Evolutionary conservation across 2,329 filamentous ascomycete species (phyloP).

Genomic region (Botrytis elliptica): DNA sequence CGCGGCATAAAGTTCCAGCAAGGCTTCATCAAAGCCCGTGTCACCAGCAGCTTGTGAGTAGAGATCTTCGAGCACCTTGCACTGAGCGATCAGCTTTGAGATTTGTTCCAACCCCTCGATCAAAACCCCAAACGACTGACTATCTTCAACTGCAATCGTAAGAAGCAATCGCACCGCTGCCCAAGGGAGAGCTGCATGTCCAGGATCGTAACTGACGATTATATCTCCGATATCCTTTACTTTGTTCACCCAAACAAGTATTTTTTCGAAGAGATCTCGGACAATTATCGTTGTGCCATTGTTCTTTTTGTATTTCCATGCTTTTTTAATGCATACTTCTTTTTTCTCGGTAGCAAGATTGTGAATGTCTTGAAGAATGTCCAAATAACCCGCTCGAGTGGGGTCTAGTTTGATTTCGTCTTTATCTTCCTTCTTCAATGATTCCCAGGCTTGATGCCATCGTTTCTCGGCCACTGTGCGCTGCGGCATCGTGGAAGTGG

Average conservation of each 20-base stretch:
- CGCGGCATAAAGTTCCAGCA: not conserved
- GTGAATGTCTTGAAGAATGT: not conserved
- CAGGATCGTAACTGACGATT: not conserved
- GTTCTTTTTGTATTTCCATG: not conserved
- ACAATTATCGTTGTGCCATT: not conserved
- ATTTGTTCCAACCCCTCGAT: not conserved
- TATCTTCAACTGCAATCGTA: not conserved
- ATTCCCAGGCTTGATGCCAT: not conserved
- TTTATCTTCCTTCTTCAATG: not conserved
- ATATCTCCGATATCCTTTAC: not conserved
- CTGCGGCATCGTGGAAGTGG: not conserved
- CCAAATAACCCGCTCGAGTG: not conserved
- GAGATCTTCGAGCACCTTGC: not conserved
- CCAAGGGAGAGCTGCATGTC: not conserved
- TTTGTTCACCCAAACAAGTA: not conserved
- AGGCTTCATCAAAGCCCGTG: not conserved
- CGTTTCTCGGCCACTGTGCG: not conserved
- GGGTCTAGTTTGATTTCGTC: not conserved
- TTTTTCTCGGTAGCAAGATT: not conserved
- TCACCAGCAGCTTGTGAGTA: not conserved
- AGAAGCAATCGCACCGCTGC: not conserved
- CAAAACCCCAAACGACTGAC: not conserved
- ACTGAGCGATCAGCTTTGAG: not conserved
- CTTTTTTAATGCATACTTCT: not conserved
- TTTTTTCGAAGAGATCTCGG: not conserved